Evolutionary conservation across 2,329 filamentous ascomycete species (phyloP), one percentile per base, ranked within the genome.

Genomic region (Zalaria sp.): DNA sequence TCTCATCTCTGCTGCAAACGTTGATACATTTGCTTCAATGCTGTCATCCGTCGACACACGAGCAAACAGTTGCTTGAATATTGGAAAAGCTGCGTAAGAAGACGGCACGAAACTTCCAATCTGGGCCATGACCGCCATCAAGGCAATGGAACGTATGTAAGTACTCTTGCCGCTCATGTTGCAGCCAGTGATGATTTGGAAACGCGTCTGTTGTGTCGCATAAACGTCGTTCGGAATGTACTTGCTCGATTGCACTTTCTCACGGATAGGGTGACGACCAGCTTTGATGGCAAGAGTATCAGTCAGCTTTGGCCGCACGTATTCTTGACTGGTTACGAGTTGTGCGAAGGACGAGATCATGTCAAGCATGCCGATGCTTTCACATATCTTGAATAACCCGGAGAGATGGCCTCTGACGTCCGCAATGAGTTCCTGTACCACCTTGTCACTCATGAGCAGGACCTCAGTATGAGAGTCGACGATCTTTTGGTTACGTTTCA

Each of bases 81-180:
- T 76, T 0, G 87, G 77, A 47, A 96, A 82, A 0, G 79, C 77
- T 0, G 87, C 91, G 53, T 85, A 91, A 27, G 79, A 69, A 0
- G 87, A 89, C 0, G 91, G 91, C 1, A 96, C 81, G 57, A 93
- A 96, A 51, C 78, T 83, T 3, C 88, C 89, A 40, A 95, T 79
- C 53, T 98, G 91, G 1, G 86, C 86, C 87, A 98, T 95, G 44
- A 98, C 78, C 36, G 83, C 77, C 55, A 93, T 76, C 28, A 98
- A 66, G 0, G 89, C 84, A 25, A 93, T 69, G 2, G 83, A 81
- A 39, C 86, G 78, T 47, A 96, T 94, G 54, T 95, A 96, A 0
- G 88, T 98, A 48, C 83, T 93, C 59, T 96, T 98, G 1, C 88
- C 91, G 51, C 86, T 93, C 91, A 98, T 98, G 53, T 98, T 98